Conservation (phyloP, 805 yeast genomes). For the Kregervanrija delftensis region DNA sequence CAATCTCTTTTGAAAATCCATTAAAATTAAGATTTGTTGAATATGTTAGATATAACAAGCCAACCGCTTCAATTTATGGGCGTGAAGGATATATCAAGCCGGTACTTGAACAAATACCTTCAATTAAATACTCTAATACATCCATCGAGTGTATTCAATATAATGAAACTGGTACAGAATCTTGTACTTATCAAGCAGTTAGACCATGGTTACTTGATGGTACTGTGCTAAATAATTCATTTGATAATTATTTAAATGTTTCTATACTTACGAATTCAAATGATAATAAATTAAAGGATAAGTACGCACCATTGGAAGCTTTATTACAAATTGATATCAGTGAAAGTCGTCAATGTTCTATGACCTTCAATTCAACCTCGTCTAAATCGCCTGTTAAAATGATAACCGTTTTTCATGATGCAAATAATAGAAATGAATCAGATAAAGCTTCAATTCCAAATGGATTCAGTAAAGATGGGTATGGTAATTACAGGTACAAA, state of each 20-base stretch:
- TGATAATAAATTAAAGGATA: slow-evolving; percentile 16
- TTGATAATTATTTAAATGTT: slow-evolving; percentile 41
- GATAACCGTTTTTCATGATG: slow-evolving; percentile 41
- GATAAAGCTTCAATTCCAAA: slow-evolving; percentile 27
- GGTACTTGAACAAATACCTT: slow-evolving; percentile 57
- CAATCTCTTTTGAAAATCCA: slow-evolving; percentile 61
- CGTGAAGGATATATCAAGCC: slow-evolving; percentile 41
- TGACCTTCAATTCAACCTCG: slow-evolving; percentile 46
- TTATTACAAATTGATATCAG: slow-evolving; percentile 51
- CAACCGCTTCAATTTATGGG: slow-evolving; percentile 28
- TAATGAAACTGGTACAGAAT: slow-evolving; percentile 39
- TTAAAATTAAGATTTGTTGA: slow-evolving; percentile 69
- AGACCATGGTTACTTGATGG: slow-evolving; percentile 43
- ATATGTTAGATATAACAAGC: slow-evolving; percentile 26
- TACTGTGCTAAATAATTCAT: slow-evolving; percentile 24
- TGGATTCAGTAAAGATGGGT: slow-evolving; percentile 36
- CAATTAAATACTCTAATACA: slow-evolving; percentile 26
- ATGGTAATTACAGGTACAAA: slow-evolving; percentile 38
- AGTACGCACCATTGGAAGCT: slow-evolving; percentile 61
- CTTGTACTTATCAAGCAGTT: slow-evolving; percentile 45
- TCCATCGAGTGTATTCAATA: slow-evolving; percentile 25
- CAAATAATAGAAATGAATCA: slow-evolving; percentile 5
- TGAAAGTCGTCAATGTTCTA: slow-evolving; percentile 57
- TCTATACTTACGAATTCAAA: slow-evolving; percentile 46
- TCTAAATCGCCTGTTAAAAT: slow-evolving; percentile 57